phyloP scores from a whole-genome alignment of 345 rosid genomes.

The Aurinia saxatilis region DNA sequence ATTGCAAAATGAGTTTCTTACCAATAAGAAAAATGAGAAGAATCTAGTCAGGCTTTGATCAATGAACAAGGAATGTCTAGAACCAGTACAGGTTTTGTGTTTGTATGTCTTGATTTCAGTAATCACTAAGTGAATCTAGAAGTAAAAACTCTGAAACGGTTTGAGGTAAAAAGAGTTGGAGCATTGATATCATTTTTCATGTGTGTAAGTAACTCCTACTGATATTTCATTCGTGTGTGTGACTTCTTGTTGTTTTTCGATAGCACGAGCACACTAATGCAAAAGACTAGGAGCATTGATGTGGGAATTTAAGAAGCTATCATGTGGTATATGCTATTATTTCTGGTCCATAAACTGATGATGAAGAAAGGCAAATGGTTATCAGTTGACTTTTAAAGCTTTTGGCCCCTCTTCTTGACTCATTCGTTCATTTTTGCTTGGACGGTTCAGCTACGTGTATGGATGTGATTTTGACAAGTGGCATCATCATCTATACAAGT shows the following conservation, averaged over 20 bases:
- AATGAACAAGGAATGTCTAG: neutral
- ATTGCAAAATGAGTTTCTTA: no score
- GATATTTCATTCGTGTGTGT: neutral
- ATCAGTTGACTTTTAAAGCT: conserved; percentile 19
- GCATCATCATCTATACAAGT: conserved; percentile 10
- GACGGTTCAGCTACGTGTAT: conserved; percentile 11
- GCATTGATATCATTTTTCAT: neutral
- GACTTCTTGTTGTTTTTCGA: conserved; percentile 4
- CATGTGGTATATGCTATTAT: neutral
- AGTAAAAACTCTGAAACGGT: neutral
- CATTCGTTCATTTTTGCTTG: neutral
- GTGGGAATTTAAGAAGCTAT: conserved; percentile 13
- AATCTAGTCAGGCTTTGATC: no score
- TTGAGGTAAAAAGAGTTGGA: neutral
- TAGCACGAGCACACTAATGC: neutral
- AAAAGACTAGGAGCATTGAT: conserved; percentile 18
- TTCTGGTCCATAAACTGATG: conserved; percentile 12
- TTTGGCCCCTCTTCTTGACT: conserved; percentile 18
- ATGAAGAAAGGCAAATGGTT: conserved; percentile 4
- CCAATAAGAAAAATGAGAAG: no score
- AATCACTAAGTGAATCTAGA: neutral
- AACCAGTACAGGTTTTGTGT: neutral
- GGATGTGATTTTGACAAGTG: conserved; percentile 10
- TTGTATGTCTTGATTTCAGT: neutral
- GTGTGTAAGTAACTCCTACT: conserved; percentile 1